Base-by-base conservation (phyloP, 129 eudicot species). In the Escallonia herrerae region DNA sequence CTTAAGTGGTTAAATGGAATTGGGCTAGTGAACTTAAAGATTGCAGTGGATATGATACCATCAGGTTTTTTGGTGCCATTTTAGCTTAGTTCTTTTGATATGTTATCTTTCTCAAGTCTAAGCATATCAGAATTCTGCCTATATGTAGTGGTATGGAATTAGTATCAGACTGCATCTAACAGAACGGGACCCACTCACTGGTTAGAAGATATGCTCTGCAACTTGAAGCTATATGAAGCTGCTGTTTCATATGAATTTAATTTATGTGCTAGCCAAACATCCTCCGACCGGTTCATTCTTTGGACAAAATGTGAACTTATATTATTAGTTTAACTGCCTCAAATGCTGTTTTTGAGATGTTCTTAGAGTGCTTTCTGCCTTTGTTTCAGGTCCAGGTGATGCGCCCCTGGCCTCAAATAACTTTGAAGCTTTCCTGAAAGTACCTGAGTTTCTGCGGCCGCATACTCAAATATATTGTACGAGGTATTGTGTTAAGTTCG, bases 401-500 rank as follows among this genome's bases (percentile, higher is more conserved):
- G 91, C 98, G 40, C 98, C 98, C 75, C 88, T 93, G 56, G 95
- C 96, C 75, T 70, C 91, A 40, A 83, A 72, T 66, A 74, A 85
- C 66, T 93, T 87, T 75, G 95, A 91, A 67, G 90, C 97, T 65
- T 91, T 93, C 76, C 70, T 93, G 61, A 93, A 88, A 77, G 95
- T 93, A 71, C 98, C 98, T 8, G 95, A 84, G 72, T 93, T 81
- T 75, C 85, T 93, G 9, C 96, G 98, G 46, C 96, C 98, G 54
- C 91, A 85, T 76, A 93, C 90, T 43, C 98, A 93, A 80, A 93
- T 93, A 72, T 93, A 88, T 52, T 93, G 98, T 77, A 93, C 98
- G 53, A 93, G 98, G 98, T 93, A 88, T 62, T 62, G 14, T 39
- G 56, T 22, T 64, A 53, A 40, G 57, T 22, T 22, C 33, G 33